phyloP scores from a whole-genome alignment of 148 eudicot species.

The Rhododendron griersonianum region DNA sequence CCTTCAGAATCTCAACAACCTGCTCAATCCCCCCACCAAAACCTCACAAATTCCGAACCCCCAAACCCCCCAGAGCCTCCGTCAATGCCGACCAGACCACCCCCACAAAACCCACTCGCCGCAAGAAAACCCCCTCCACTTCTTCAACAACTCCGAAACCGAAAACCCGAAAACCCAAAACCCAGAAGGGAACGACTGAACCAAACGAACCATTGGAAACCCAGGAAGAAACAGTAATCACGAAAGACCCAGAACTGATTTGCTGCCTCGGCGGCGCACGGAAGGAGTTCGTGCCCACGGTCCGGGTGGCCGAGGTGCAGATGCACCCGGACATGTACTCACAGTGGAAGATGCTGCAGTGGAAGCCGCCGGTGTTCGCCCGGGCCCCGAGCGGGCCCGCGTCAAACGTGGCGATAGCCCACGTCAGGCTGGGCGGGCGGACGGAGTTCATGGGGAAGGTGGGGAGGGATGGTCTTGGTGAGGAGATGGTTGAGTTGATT shows the following conservation, averaged over 20 bases:
- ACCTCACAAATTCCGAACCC: background rate
- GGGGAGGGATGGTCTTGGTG: slow-evolving; percentile 71
- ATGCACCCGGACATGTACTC: slow-evolving; percentile 86
- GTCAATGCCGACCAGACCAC: slow-evolving; percentile 6
- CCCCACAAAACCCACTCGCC: slow-evolving; percentile 25
- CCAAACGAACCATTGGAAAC: background rate
- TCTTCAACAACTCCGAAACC: slow-evolving; percentile 6
- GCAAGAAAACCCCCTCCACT: slow-evolving; percentile 18
- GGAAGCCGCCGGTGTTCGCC: slow-evolving; percentile 88
- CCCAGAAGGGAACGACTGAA: background rate
- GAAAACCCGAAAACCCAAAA: background rate
- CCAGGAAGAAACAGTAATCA: background rate
- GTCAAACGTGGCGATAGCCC: slow-evolving; percentile 76
- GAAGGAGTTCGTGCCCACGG: slow-evolving; percentile 79
- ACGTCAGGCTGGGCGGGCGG: slow-evolving; percentile 78
- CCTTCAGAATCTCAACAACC: slow-evolving; percentile 9
- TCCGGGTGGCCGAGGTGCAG: slow-evolving; percentile 62
- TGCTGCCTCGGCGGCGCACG: slow-evolving; percentile 87
- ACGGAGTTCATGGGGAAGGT: slow-evolving; percentile 87
- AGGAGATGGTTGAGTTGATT: slow-evolving; percentile 66
- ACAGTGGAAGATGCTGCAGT: slow-evolving; percentile 81
- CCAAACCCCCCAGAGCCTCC: background rate
- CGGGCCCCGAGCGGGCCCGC: slow-evolving; percentile 81
- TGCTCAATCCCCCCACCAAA: slow-evolving; percentile 3
- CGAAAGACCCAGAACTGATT: slow-evolving; percentile 53